Evolutionary conservation across 129 eudicot genomes (phyloP).

Genomic region (Chrysanthemum makinoi): DNA sequence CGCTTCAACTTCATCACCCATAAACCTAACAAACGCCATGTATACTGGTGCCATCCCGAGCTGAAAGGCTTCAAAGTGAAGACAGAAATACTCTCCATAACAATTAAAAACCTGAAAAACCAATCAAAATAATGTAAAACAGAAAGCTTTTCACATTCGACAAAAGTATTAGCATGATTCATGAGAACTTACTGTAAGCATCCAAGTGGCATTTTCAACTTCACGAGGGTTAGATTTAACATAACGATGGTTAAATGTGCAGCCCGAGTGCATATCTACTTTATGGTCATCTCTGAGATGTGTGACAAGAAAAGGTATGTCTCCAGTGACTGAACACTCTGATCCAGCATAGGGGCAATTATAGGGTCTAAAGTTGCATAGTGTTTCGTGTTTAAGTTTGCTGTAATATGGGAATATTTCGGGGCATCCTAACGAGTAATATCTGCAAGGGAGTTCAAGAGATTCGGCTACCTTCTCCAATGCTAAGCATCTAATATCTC

Average conservation of each 20-base stretch:
- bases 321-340: constrained; percentile 61
- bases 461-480: constrained; percentile 82
- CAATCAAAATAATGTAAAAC: background rate
- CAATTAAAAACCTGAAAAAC: constrained; percentile 61
- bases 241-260: constrained; percentile 75
- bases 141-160: background rate
- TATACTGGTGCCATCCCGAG: constrained; percentile 69
- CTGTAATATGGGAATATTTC: constrained; percentile 76
- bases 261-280: constrained; percentile 78
- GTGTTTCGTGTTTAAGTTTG: constrained; percentile 64
- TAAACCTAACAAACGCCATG: constrained; percentile 74
- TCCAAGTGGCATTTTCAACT: constrained; percentile 84
- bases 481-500: constrained; percentile 78
- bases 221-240: constrained; percentile 84
- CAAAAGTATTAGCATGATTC: background rate
- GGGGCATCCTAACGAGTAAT: constrained; percentile 58
- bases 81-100: constrained; percentile 74
- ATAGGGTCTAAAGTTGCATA: constrained; percentile 72
- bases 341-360: constrained; percentile 81
- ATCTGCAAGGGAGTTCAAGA: constrained; percentile 68
- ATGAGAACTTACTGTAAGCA: constrained; percentile 60
- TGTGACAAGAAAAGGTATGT: constrained; percentile 63
- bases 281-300: constrained; percentile 75
- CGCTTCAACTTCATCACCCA: constrained; percentile 72
- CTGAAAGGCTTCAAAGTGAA: constrained; percentile 75